Conservation (phyloP, 495 filamentous ascomycete genomes). For the Umbilicaria muhlenbergii region DNA sequence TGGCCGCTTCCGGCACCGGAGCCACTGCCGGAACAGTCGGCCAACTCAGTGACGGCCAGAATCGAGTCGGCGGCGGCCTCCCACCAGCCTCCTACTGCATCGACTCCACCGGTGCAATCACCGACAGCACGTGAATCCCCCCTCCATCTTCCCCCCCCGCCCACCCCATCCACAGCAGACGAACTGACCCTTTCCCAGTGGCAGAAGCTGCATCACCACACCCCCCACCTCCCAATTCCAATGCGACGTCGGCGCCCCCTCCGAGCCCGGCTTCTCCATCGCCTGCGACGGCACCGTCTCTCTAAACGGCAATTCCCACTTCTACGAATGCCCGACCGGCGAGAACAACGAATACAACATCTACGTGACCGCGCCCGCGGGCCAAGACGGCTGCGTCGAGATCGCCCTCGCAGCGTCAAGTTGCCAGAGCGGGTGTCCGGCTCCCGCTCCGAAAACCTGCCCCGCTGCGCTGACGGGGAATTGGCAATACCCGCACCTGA, state of each 20-base stretch:
- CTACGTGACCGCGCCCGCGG: slow-evolving; percentile 29
- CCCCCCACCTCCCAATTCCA: slow-evolving; percentile 45
- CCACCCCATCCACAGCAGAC: slow-evolving; percentile 10
- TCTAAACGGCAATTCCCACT: slow-evolving; percentile 26
- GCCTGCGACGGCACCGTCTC: slow-evolving; percentile 30
- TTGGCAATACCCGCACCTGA: slow-evolving; percentile 50
- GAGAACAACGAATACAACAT: slow-evolving; percentile 33
- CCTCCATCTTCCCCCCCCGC: slow-evolving; percentile 5
- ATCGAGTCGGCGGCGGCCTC: slow-evolving; percentile 30
- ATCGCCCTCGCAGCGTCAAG: slow-evolving; percentile 32
- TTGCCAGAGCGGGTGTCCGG: slow-evolving; percentile 14
- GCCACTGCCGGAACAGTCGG: slow-evolving; percentile 29
- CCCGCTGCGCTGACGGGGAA: slow-evolving; percentile 32
- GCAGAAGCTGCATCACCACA: slow-evolving; percentile 8
- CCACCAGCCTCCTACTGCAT: slow-evolving; percentile 29
- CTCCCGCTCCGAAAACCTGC: slow-evolving; percentile 18
- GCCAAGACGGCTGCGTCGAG: slow-evolving; percentile 27
- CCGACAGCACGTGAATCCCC: slow-evolving; percentile 27
- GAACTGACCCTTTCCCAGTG: not conserved
- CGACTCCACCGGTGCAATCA: slow-evolving; percentile 29
- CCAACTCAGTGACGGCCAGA: slow-evolving; percentile 39
- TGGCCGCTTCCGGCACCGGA: slow-evolving; percentile 27
- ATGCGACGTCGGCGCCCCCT: slow-evolving; percentile 39
- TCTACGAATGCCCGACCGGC: slow-evolving; percentile 39
- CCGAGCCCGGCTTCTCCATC: slow-evolving; percentile 32